A percentile compares a stretch with the other conserved stretches of the same genome.
These are phyloP conservation scores for Rhexocercosporidium sp. DNA, from an alignment of 2,329 filamentous ascomycete genomes.

Conservation along the genomic window DNA sequence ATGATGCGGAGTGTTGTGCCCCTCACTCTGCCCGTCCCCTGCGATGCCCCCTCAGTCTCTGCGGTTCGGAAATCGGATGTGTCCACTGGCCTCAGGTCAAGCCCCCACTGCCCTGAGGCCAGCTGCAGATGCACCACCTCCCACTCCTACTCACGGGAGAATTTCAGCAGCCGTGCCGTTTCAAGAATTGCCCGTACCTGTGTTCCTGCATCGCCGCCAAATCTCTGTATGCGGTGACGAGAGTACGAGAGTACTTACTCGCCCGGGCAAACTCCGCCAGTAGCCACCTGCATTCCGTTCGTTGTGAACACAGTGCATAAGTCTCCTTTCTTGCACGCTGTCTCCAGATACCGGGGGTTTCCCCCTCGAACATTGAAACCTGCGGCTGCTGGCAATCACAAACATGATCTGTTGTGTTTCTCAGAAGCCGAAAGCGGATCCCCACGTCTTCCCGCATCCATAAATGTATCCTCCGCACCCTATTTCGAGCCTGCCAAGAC, in stretches of 20 bases:
- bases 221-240: constrained; percentile 7
- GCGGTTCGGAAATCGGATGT: neutral
- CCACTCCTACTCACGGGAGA: constrained; percentile 12
- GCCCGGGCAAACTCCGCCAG: neutral
- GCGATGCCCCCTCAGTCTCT: neutral
- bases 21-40: neutral
- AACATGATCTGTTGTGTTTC: neutral
- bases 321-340: neutral
- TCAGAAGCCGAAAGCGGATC: neutral
- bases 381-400: neutral
- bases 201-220: constrained; percentile 13
- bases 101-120: neutral
- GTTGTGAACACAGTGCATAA: neutral
- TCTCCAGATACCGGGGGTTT: neutral
- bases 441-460: neutral
- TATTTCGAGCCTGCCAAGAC: constrained; percentile 7
- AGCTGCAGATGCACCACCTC: neutral
- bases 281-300: neutral
- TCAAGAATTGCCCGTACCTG: constrained; percentile 11
- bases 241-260: neutral
- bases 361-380: neutral
- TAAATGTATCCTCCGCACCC: neutral
- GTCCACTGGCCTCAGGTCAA: neutral
- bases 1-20: neutral
- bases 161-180: constrained; percentile 9